Conservation (phyloP, 768 basidiomycete species). For the Pleurotus cornucopiae region DNA sequence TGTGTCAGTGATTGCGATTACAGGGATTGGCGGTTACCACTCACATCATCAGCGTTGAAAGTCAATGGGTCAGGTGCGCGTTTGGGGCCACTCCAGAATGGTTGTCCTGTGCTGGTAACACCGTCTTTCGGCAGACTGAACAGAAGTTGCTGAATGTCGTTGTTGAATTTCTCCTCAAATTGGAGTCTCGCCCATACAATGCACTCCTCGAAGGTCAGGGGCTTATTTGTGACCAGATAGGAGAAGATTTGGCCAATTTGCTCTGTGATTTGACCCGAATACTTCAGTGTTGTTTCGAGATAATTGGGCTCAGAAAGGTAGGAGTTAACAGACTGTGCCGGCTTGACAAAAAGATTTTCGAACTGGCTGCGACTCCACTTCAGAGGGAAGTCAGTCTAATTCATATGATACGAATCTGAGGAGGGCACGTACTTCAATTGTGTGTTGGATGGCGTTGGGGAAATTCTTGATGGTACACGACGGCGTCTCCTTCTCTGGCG, state of each 20-base stretch:
- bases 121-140: constrained; percentile 95
- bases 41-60: constrained; percentile 84
- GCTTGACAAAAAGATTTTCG: constrained; percentile 90
- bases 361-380: constrained; percentile 95
- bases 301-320: constrained; percentile 97
- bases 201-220: constrained; percentile 95
- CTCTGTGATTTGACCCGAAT: constrained; percentile 87
- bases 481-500: constrained; percentile 95
- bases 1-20: constrained; percentile 10
- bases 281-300: constrained; percentile 85
- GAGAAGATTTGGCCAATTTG: constrained; percentile 86
- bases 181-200: constrained; percentile 94
- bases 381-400: constrained; percentile 1
- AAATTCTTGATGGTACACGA: constrained; percentile 99
- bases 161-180: constrained; percentile 92
- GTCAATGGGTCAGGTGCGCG: constrained; percentile 88
- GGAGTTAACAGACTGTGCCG: constrained; percentile 88
- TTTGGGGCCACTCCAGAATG: constrained; percentile 99
- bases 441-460: constrained; percentile 96
- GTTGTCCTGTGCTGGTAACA: constrained; percentile 85
- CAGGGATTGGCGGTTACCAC: constrained; percentile 21
- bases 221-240: constrained; percentile 88
- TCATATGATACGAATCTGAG: not conserved
- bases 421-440: constrained; percentile 71
- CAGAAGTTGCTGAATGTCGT: constrained; percentile 87